Conservation (phyloP, 441 rosid species). For the Theobroma grandiflorum region DNA sequence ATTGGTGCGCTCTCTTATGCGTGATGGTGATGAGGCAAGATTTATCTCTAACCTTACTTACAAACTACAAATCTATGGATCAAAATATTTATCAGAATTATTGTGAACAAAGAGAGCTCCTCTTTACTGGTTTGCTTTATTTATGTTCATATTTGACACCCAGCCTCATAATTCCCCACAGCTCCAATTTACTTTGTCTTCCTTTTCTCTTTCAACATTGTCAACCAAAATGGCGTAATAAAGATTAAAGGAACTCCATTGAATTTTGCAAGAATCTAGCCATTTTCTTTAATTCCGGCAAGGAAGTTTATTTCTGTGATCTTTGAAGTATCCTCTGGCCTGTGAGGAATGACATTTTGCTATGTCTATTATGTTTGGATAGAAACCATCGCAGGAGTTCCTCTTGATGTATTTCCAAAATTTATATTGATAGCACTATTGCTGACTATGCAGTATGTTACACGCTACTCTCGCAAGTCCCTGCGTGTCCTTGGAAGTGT, state of each 20-base stretch:
- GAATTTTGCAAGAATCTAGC: conserved; percentile 13
- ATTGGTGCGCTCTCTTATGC: conserved; percentile 98
- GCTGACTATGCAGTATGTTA: conserved; percentile 70
- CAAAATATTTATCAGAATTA: conserved; percentile 20
- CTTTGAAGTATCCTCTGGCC: neutral
- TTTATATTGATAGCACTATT: conserved; percentile 31
- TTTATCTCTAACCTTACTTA: conserved; percentile 30
- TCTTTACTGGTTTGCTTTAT: conserved; percentile 8
- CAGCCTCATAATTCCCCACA: neutral
- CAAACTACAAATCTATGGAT: conserved; percentile 23
- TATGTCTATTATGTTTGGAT: conserved; percentile 7
- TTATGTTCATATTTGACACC: conserved; percentile 4
- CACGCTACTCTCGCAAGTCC: conserved; percentile 84
- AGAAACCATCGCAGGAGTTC: neutral
- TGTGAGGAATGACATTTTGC: neutral
- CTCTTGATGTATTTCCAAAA: neutral
- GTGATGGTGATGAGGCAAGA: conserved; percentile 82
- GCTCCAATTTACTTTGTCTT: neutral
- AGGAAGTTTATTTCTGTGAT: conserved; percentile 20
- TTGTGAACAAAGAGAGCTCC: neutral
- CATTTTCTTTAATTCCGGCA: conserved; percentile 13
- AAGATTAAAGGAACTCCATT: conserved; percentile 24
- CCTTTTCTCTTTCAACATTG: conserved; percentile 15
- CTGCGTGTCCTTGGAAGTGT: conserved; percentile 96
- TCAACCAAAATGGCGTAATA: neutral